A percentile compares a stretch with the other conserved stretches of the same genome.
phyloP scores from a whole-genome alignment of 805 yeast species.

The Yarrowia sp. region DNA sequence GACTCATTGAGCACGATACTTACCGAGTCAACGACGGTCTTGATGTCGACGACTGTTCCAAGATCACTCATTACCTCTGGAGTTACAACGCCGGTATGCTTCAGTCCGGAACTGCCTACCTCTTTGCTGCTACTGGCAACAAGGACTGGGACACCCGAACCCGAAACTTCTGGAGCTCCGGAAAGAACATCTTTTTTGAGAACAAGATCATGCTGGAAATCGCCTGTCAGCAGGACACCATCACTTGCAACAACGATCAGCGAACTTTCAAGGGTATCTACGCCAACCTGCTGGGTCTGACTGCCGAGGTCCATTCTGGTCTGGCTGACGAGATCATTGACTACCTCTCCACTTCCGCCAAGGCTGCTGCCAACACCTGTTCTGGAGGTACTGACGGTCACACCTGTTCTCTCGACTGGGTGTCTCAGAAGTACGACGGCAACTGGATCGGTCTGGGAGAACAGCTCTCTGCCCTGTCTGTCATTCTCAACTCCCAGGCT shows the following conservation, averaged over 20 bases:
- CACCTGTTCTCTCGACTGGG: slow-evolving; percentile 81
- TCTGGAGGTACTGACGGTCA: slow-evolving; percentile 76
- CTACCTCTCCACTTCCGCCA: slow-evolving; percentile 51
- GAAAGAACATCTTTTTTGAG: slow-evolving; percentile 50
- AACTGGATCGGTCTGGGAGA: slow-evolving; percentile 82
- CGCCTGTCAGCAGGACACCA: slow-evolving; percentile 57
- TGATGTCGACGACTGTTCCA: slow-evolving; percentile 49
- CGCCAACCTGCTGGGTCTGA: slow-evolving; percentile 59
- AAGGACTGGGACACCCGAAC: slow-evolving; percentile 57
- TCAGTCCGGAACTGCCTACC: slow-evolving; percentile 64
- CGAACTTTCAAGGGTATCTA: slow-evolving; percentile 70
- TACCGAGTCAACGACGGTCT: slow-evolving; percentile 69
- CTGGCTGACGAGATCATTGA: slow-evolving; percentile 47
- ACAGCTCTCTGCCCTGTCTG: slow-evolving; percentile 74
- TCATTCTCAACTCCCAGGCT: slow-evolving; percentile 46
- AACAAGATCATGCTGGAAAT: slow-evolving; percentile 59
- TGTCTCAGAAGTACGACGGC: slow-evolving; percentile 32
- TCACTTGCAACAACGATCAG: slow-evolving; percentile 67
- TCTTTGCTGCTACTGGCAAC: slow-evolving; percentile 61
- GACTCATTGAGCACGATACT: slow-evolving; percentile 44
- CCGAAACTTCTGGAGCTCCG: slow-evolving; percentile 44
- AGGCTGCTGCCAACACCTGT: slow-evolving; percentile 75
- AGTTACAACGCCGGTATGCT: slow-evolving; percentile 69
- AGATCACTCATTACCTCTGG: slow-evolving; percentile 58
- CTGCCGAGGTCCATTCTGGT: slow-evolving; percentile 58